Evolutionary conservation across 768 basidiomycete species (phyloP).

Genomic region (Termitomyces sp.): DNA sequence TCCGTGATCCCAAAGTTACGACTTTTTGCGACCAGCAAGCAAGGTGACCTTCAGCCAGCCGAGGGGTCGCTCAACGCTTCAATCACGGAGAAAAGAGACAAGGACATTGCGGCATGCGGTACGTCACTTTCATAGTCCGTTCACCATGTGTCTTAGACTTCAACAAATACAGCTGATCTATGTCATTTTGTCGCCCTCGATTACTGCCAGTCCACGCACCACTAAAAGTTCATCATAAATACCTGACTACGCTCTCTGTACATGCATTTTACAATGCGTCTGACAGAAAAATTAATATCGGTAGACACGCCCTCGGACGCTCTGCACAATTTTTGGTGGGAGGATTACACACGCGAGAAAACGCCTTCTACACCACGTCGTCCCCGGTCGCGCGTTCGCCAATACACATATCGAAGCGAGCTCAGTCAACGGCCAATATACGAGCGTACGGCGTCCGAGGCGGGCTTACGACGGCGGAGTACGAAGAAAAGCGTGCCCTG

Average conservation of each 20-base stretch:
- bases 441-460: no score
- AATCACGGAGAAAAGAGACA: conserved; percentile 8
- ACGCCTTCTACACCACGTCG: conserved; percentile 5
- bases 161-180: conserved; percentile 55
- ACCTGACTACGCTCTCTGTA: conserved; percentile 15
- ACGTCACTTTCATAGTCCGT: conserved; percentile 15
- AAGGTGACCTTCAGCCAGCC: conserved; percentile 7
- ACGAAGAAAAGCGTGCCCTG: conserved; percentile 4
- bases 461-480: background rate
- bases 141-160: conserved; percentile 5
- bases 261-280: conserved; percentile 16
- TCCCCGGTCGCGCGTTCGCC: background rate
- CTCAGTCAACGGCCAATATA: conserved; percentile 7
- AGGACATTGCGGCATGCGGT: conserved; percentile 54
- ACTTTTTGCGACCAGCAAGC: background rate
- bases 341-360: conserved; percentile 3
- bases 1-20: background rate
- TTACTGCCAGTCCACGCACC: conserved; percentile 40
- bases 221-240: conserved; percentile 18
- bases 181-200: conserved; percentile 67
- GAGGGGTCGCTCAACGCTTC: conserved; percentile 9
- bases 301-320: background rate
- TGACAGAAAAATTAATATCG: background rate
- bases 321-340: background rate
- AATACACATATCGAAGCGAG: conserved; percentile 6